These are phyloP conservation scores for Vanrija sp. DNA, from an alignment of 1,284 basidiomycete species.

Conservation along the genomic window DNA sequence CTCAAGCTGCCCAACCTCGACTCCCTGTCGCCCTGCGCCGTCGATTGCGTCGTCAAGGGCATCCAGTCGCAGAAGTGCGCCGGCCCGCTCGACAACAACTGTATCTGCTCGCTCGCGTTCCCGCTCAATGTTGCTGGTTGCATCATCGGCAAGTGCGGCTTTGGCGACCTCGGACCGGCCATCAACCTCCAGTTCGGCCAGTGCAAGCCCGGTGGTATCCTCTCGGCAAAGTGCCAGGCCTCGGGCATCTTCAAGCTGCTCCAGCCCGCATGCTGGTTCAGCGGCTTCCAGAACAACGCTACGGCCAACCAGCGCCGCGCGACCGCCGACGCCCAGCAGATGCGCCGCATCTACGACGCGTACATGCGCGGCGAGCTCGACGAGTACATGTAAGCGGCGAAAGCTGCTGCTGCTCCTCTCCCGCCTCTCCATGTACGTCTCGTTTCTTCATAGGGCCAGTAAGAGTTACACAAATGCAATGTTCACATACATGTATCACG, in stretches of 20 bases:
- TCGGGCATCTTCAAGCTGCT: slow-evolving; percentile 4
- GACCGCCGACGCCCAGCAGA: neutral
- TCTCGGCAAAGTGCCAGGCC: neutral
- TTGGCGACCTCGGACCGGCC: neutral
- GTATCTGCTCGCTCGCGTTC: slow-evolving; percentile 5
- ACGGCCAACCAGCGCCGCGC: neutral
- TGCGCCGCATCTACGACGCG: neutral
- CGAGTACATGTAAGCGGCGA: no score
- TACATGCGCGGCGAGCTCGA: neutral
- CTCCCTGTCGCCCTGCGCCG: neutral
- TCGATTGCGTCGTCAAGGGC: neutral
- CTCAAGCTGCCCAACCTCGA: slow-evolving; percentile 6
- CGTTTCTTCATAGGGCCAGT: no score
- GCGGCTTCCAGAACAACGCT: no score
- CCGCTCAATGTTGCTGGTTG: neutral
- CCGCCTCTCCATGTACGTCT: no score
- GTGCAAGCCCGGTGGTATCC: neutral
- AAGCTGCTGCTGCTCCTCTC: no score
- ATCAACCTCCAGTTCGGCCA: slow-evolving; percentile 4
- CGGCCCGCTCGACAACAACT: slow-evolving; percentile 7
- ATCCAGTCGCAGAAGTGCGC: neutral
- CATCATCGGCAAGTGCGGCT: slow-evolving; percentile 1
- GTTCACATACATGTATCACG: no score
- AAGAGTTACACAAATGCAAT: no score
- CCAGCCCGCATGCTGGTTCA: slow-evolving; percentile 3